Evolutionary conservation across 2,329 filamentous ascomycete species (phyloP), one percentile per base, ranked within the genome.

Genomic region (Aureobasidium subglaciale): DNA sequence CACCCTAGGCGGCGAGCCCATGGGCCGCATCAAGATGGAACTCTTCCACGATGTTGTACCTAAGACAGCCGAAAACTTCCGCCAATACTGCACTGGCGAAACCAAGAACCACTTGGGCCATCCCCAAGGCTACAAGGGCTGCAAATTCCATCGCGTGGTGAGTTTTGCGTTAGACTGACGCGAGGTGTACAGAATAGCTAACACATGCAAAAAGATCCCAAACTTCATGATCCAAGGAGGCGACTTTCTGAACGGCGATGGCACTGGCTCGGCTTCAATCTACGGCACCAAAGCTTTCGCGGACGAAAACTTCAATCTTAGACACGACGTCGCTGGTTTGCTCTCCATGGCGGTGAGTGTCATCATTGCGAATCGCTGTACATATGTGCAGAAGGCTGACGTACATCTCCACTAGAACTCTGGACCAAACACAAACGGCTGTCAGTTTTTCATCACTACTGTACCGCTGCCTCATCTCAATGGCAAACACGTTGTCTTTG

Each of bases 161-260:
- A 65, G 86, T 77, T 55, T 58, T 57, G 38, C 15, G 4, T 48
- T 52, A 20, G 30, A 34, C 10, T 16, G 16, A 13, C 30, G 10
- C 15, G 35, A 16, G 11, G n/a, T 3, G 16, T 13, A 10, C 16
- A 27, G 18, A 30, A 25, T 30, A 7, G 30, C 48, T 53, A 11
- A 42, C 46, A 6, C 7, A 22, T n/a, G 15, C 20, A n/a, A 35
- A 15, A 48, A 95, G 89, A 96, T 96, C 70, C 88, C 88, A 73
- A 87, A 88, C 65, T 96, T 97, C 75, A 97, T 97, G 92, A 88
- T 93, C 66, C 93, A 99, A 71, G 92, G 92, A 42, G 93, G 93
- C 54, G 93, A 99, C 71, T 97, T 97, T 70, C 76, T 96, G 40
- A 90, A 96, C 65, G 89, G 90, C 52, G 88, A 97, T 70, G 93